Percentiles rank a stretch among this genome's conserved stretches.
Conservation (phyloP, 2,329 filamentous ascomycete species). For the Macrophomina pseudophaseolina region DNA sequence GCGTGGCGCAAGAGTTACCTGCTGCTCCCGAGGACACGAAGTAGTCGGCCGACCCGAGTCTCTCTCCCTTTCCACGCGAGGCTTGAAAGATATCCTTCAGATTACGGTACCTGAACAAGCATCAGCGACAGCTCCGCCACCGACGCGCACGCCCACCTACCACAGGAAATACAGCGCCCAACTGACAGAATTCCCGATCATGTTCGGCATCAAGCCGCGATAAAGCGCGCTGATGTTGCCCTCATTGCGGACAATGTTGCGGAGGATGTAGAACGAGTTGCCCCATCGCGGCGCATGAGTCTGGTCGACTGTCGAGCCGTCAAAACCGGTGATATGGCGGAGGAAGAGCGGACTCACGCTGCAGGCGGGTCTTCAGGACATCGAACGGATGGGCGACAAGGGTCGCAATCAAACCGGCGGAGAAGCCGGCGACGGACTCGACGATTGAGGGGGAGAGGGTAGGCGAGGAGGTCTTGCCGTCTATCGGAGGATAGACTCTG, state of each 20-base stretch:
- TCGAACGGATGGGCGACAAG: conserved; percentile 90
- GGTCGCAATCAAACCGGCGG: conserved; percentile 84
- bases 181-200: conserved; percentile 85
- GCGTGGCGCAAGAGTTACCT: conserved; percentile 45
- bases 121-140: background rate
- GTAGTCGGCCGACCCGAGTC: conserved; percentile 72
- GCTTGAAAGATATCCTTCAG: conserved; percentile 60
- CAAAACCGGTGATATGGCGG: background rate
- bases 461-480: conserved; percentile 46
- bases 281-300: conserved; percentile 44
- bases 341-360: conserved; percentile 63
- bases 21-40: conserved; percentile 74
- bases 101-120: conserved; percentile 56
- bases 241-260: conserved; percentile 59
- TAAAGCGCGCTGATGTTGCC: conserved; percentile 74
- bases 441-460: conserved; percentile 69
- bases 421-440: conserved; percentile 88
- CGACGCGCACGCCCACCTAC: conserved; percentile 29
- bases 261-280: conserved; percentile 59
- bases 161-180: conserved; percentile 93
- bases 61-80: conserved; percentile 44
- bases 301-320: conserved; percentile 27
- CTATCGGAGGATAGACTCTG: conserved; percentile 56
- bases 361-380: conserved; percentile 94
- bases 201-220: conserved; percentile 85